Conservation (phyloP, 2,329 filamentous ascomycete genomes). For the Botrytis cinerea region DNA sequence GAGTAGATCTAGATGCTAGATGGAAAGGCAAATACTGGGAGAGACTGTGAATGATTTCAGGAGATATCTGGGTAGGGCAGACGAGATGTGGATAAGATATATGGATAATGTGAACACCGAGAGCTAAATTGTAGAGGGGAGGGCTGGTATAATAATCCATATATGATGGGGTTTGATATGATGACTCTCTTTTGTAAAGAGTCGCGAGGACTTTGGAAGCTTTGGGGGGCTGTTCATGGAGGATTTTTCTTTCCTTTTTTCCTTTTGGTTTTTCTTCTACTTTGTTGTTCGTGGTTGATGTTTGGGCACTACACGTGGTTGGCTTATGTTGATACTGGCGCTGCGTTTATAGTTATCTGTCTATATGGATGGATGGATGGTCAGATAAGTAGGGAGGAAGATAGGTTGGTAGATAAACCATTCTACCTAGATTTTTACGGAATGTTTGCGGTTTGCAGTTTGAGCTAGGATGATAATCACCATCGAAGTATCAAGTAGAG, state of each 20-base stretch:
- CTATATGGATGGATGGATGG: background rate
- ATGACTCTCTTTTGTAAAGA: background rate
- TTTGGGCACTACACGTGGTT: background rate
- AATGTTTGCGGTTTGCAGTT: too few species aligned
- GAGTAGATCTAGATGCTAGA: background rate
- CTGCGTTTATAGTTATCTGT: background rate
- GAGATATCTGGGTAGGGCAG: background rate
- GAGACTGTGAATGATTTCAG: rapidly evolving
- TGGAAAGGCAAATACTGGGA: background rate
- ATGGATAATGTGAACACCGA: background rate
- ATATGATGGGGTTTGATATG: background rate
- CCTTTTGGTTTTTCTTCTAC: too few species aligned
- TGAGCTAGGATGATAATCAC: background rate
- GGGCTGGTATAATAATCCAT: background rate
- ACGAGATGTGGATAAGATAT: background rate
- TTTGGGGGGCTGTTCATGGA: background rate
- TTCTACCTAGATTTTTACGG: too few species aligned
- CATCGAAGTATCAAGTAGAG: too few species aligned
- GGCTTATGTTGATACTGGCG: background rate
- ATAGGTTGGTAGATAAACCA: too few species aligned
- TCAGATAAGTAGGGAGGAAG: background rate
- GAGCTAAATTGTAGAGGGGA: background rate
- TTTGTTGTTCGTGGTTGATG: background rate
- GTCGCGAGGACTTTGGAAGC: background rate
- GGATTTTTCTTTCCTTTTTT: too few species aligned